Evolutionary conservation across 495 filamentous ascomycete genomes (phyloP).

Genomic region (Pyrenula aspistea): DNA sequence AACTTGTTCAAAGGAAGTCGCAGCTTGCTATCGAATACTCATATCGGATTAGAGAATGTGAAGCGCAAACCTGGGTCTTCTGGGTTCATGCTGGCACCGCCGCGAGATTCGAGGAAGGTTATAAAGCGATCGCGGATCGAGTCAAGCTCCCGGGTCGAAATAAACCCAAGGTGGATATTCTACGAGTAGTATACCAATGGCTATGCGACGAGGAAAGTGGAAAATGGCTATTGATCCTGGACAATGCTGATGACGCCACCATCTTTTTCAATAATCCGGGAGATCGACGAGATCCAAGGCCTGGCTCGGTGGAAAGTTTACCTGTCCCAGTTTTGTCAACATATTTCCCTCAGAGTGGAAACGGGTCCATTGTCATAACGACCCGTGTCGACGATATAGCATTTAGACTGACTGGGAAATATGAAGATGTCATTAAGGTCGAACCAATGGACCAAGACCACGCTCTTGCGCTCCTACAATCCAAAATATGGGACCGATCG

Average conservation of each 20-base stretch:
- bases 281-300: slow-evolving; percentile 3
- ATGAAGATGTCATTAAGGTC: slow-evolving; percentile 12
- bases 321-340: slow-evolving; percentile 4
- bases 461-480: slow-evolving; percentile 8
- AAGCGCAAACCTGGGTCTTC: slow-evolving; percentile 26
- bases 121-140: slow-evolving; percentile 25
- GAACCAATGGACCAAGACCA: slow-evolving; percentile 19
- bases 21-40: slow-evolving; percentile 39
- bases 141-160: slow-evolving; percentile 12
- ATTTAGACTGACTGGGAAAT: slow-evolving; percentile 9
- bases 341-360: slow-evolving; percentile 21
- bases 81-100: slow-evolving; percentile 30
- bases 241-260: slow-evolving; percentile 21
- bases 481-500: slow-evolving; percentile 5
- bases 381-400: slow-evolving; percentile 21
- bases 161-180: slow-evolving; percentile 9
- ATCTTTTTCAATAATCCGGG: slow-evolving; percentile 12
- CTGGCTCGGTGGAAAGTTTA: slow-evolving; percentile 1
- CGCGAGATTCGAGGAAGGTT: slow-evolving; percentile 27
- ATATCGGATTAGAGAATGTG: slow-evolving; percentile 19
- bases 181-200: slow-evolving; percentile 10
- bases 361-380: slow-evolving; percentile 26
- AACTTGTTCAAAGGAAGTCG: slow-evolving; percentile 27
- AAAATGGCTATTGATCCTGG: slow-evolving; percentile 19
- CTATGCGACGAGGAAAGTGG: slow-evolving; percentile 5